Base-by-base conservation (phyloP, 2,329 filamentous ascomycete genomes). In the Chaetomiaceae sp. region DNA sequence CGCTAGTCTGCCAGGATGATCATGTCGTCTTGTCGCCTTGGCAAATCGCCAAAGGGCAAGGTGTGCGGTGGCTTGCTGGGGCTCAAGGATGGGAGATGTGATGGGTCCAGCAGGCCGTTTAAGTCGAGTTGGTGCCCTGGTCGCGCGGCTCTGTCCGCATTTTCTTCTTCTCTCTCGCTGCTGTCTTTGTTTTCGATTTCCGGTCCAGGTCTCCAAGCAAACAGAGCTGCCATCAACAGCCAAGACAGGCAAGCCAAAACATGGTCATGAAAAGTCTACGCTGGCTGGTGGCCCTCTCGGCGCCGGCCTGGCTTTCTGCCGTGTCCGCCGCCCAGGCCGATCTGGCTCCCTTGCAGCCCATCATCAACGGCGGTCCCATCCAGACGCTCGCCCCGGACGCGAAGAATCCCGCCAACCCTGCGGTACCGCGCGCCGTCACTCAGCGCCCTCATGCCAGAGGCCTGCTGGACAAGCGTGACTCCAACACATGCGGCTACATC, bases 401-500 rank as follows among this genome's bases (percentile, higher is more conserved):
- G 21, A 38, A 38, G 21, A 46, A 54, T 9, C 38, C 34, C 30
- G 38, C 34, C 17, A 12, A 46, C n/a, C 23, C 33, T 3, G 12
- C 50, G 19, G 16, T 9, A 12, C 40, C 39, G 4, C 55, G 43
- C 13, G 43, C 33, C 4, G 12, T 54, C 17, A 51, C 55, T 9
- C 41, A 48, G 2, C 38, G 30, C 7, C 43, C 48, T 3, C 33
- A 19, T 30, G 23, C 48, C 5, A 43, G 51, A 21, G 43, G 3
- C 16, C 5, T 53, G 4, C 14, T 56, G 16, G 27, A 48, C 17
- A 51, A 52, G 39, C 45, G 47, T 13, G 44, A 44, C 23, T 44
- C 38, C 30, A 53, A 49, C 9, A 57, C 53, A 2, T 57, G 55
- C 33, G 55, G 55, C 9, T 57, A 55, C 14, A 27, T 55, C 23